Percentiles rank a stretch among this genome's conserved stretches.
These are phyloP conservation scores for Spizellomyces sp. DNA, from an alignment of 192 early-diverging fungal species.

Conservation along the genomic window DNA sequence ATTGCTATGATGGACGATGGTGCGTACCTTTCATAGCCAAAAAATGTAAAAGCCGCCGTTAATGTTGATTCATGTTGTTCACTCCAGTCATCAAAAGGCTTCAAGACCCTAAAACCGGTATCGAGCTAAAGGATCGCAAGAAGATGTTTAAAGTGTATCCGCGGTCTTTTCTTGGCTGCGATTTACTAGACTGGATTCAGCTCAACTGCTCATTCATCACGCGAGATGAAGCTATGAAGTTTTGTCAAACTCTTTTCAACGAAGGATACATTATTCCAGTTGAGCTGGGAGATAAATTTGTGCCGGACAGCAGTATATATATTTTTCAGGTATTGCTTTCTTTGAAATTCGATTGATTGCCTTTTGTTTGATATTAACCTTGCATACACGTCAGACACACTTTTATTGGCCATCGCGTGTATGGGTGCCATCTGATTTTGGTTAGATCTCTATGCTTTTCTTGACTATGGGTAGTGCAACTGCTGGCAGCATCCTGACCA, in stretches of 20 bases:
- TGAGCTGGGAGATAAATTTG: conserved; percentile 39
- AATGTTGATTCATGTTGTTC: no score
- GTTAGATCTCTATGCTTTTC: background rate
- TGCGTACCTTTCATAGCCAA: background rate
- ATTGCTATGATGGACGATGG: background rate
- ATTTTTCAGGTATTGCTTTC: conserved; percentile 28
- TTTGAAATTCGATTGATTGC: background rate
- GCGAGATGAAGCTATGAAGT: conserved; percentile 29
- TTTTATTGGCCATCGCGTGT: conserved; percentile 32
- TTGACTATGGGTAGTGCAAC: background rate
- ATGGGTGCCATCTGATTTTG: conserved; percentile 32
- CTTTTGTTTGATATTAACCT: conserved; percentile 2
- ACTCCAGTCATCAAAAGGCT: background rate
- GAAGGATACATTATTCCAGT: conserved; percentile 44
- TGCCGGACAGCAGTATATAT: conserved; percentile 32
- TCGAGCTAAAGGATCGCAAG: conserved; percentile 41
- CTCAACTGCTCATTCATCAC: conserved; percentile 41
- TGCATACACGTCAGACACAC: conserved; percentile 18
- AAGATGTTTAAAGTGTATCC: conserved; percentile 43
- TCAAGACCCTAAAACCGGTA: conserved; percentile 33
- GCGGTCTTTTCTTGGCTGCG: conserved; percentile 33
- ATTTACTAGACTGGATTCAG: conserved; percentile 42
- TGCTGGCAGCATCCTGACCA: background rate
- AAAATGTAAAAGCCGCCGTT: no score
- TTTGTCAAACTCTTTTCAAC: conserved; percentile 35